These are phyloP conservation scores for Clonostachys rhizophaga DNA, from an alignment of 2,329 filamentous ascomycete species.

Conservation along the genomic window DNA sequence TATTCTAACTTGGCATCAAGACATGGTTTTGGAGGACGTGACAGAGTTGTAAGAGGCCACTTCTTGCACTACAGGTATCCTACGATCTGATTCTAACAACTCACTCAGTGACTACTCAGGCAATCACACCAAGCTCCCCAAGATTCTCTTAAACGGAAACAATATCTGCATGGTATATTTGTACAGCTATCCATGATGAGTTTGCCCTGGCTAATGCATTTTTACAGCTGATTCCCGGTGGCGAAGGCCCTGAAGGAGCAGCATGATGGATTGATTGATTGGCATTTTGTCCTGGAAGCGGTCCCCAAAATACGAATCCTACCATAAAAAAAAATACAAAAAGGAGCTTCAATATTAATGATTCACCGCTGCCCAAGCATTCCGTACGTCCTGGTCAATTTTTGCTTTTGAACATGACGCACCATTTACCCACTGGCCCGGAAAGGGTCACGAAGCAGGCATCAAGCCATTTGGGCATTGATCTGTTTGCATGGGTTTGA, in stretches of 20 bases:
- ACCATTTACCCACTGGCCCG: too few relatives aligned
- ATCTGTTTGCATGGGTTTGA: background rate
- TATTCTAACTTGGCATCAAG: conserved; percentile 40
- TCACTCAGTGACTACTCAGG: conserved; percentile 80
- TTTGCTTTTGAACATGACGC: too few relatives aligned
- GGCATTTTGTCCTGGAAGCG: too few relatives aligned
- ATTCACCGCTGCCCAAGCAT: too few relatives aligned
- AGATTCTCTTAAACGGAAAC: conserved; percentile 95
- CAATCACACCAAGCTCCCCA: conserved; percentile 81
- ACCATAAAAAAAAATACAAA: too few relatives aligned
- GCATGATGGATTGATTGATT: too few relatives aligned
- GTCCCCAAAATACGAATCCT: too few relatives aligned
- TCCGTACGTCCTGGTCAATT: too few relatives aligned
- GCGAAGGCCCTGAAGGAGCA: conserved; percentile 55
- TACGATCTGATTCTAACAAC: background rate
- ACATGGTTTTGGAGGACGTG: conserved; percentile 97
- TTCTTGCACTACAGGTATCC: background rate
- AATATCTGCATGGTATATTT: conserved; percentile 96
- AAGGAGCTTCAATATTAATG: too few relatives aligned
- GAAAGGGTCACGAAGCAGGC: too few relatives aligned
- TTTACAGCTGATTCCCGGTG: conserved; percentile 70
- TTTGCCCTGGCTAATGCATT: conserved; percentile 3
- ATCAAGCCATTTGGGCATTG: too few relatives aligned
- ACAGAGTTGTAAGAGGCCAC: conserved; percentile 70
- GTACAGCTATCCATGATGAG: too few relatives aligned